Evolutionary conservation across 805 yeast species (phyloP).

Genomic region (Candida ovalis): DNA sequence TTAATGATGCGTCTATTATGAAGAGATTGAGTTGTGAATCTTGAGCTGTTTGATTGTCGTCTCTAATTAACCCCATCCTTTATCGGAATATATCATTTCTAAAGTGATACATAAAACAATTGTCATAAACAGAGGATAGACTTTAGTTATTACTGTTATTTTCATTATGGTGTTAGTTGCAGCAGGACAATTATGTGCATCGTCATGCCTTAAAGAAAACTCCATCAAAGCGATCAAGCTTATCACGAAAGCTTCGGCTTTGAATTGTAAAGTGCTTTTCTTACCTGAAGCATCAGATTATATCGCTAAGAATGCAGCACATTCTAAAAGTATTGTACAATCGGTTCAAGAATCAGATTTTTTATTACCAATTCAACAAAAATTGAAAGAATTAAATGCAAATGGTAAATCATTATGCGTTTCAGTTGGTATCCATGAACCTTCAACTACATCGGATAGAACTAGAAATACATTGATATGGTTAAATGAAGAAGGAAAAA

Average conservation of each 20-base stretch:
- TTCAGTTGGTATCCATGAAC: slow-evolving; percentile 88
- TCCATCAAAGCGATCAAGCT: slow-evolving; percentile 55
- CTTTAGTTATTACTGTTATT: too few species aligned
- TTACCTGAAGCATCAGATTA: slow-evolving; percentile 95
- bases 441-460: slow-evolving; percentile 43
- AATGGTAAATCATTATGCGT: slow-evolving; percentile 50
- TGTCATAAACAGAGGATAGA: too few species aligned
- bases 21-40: too few species aligned
- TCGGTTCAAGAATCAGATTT: slow-evolving; percentile 40
- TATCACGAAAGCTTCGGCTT: slow-evolving; percentile 57
- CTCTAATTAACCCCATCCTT: too few species aligned
- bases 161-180: slow-evolving; percentile 72
- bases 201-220: slow-evolving; percentile 57
- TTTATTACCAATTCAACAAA: slow-evolving; percentile 39
- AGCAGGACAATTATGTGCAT: slow-evolving; percentile 82
- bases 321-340: slow-evolving; percentile 58
- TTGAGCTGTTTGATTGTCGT: too few species aligned
- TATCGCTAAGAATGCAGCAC: slow-evolving; percentile 64
- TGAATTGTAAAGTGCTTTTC: slow-evolving; percentile 66
- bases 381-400: slow-evolving; percentile 38
- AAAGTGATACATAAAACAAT: too few species aligned
- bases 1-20: too few species aligned
- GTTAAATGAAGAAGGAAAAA: slow-evolving; percentile 60
- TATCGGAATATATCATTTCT: too few species aligned
- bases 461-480: slow-evolving; percentile 74